These are phyloP conservation scores for Carpinus fangiana DNA, from an alignment of 306 rosid species.

Conservation along the genomic window DNA sequence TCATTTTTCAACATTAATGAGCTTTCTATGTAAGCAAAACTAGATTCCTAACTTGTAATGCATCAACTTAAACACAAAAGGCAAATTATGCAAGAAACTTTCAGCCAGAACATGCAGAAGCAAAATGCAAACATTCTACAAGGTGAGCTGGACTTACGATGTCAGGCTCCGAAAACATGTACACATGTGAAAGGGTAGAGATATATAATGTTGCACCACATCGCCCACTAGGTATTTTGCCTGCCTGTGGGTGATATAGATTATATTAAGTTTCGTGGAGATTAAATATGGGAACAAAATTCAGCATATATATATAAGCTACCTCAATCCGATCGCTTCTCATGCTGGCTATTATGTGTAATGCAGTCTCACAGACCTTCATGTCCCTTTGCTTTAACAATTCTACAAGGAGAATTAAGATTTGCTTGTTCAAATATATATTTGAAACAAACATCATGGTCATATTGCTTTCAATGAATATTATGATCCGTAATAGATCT, in stretches of 20 bases:
- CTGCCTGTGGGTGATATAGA: constrained; percentile 53
- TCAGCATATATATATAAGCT: neutral
- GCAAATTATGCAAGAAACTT: neutral
- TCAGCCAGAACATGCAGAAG: constrained; percentile 9
- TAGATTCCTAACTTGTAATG: neutral
- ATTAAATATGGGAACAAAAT: neutral
- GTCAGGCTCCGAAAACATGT: constrained; percentile 63
- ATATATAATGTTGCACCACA: constrained; percentile 90
- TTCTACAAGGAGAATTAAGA: constrained; percentile 31
- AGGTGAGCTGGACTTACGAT: constrained; percentile 57
- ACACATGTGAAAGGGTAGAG: constrained; percentile 76
- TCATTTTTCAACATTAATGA: too few relatives aligned
- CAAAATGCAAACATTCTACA: constrained; percentile 4
- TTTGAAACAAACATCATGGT: neutral
- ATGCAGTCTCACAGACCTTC: constrained; percentile 66
- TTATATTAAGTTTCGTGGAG: neutral
- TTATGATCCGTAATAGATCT: neutral
- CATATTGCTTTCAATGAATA: neutral
- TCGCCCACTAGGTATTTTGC: constrained; percentile 86
- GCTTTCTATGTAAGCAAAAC: neutral
- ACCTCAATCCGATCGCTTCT: constrained; percentile 98
- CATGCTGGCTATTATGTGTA: constrained; percentile 73
- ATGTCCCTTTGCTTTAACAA: constrained; percentile 45
- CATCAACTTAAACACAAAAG: too few relatives aligned
- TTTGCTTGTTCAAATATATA: neutral